Percentiles rank a stretch among this genome's conserved stretches.
Conservation (phyloP, 139 green algal genomes). For the Nannochloris sp. region DNA sequence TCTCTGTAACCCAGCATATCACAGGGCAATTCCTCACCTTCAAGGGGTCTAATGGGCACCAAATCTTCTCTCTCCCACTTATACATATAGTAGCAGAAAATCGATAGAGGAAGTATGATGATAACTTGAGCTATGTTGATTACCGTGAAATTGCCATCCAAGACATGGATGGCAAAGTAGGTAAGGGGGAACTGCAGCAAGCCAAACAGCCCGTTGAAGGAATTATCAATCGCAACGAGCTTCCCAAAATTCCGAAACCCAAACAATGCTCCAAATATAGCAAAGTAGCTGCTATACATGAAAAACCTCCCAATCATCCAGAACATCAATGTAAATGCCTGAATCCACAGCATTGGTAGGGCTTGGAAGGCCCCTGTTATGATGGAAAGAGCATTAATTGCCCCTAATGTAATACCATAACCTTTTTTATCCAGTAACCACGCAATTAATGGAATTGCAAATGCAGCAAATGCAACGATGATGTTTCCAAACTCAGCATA, state of each 20-base stretch:
- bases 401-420: constrained; percentile 43
- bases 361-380: constrained; percentile 32
- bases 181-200: constrained; percentile 39
- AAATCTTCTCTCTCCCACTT: constrained; percentile 38
- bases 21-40: constrained; percentile 24
- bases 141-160: constrained; percentile 39
- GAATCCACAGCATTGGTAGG: constrained; percentile 31
- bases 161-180: constrained; percentile 25
- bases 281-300: constrained; percentile 52
- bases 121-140: constrained; percentile 40
- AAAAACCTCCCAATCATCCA: constrained; percentile 46
- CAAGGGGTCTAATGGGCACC: constrained; percentile 39
- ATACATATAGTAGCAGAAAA: constrained; percentile 28
- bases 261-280: constrained; percentile 53
- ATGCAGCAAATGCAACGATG: constrained; percentile 41
- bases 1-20: constrained; percentile 13
- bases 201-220: constrained; percentile 43
- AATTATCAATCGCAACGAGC: constrained; percentile 54
- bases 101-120: constrained; percentile 23
- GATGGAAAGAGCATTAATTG: constrained; percentile 41
- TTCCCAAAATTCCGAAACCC: constrained; percentile 47
- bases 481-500: constrained; percentile 47
- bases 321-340: constrained; percentile 38
- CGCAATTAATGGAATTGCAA: constrained; percentile 41
- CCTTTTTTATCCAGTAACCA: constrained; percentile 57